Base-by-base conservation (phyloP, 2,329 filamentous ascomycete genomes). In the Neurospora sp. region DNA sequence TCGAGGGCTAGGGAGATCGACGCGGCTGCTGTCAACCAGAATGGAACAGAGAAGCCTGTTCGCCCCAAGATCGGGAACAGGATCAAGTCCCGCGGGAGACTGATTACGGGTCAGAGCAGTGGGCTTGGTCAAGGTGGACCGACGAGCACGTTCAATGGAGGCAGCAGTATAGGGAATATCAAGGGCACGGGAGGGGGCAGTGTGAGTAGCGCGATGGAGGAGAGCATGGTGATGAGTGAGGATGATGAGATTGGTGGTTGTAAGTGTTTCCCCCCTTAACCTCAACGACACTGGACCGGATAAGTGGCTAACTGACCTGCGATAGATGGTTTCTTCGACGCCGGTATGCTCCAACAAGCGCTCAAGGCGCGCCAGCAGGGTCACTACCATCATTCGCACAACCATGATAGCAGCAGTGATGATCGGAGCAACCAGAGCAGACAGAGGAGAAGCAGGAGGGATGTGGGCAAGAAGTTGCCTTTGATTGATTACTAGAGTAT, bases 271-370 rank as follows among this genome's bases (percentile, higher is more conserved):
- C 28, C 28, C 28, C 28, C 28, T 28, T 28, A 28, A 28, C 28
- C 28, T 28, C 28, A 28, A 28, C 28, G 28, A 28, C 28, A 28
- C 28, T 28, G 28, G 4, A 28, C 1, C 4, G 28, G 4, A 28
- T 28, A 28, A 28, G 28, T 28, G 28, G 28, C 28, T 28, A 28
- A 28, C 28, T 28, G 28, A 28, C 4, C 3, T 28, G 28, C 28
- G 28, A 76, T 78, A 97, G 94, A 97, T 84, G 95, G 95, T 39
- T 97, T 98, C 84, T 98, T 98, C 81, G 95, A 98, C 78, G 93
- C 95, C 0, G 95, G 95, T 15, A 97, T 97, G 93, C 87, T 97
- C 5, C 84, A 96, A 33, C 92, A 96, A 79, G 93, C 93, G 1
- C 87, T 97, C 70, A 94, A 94, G 78, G 90, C 90, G 2, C 87